These are phyloP conservation scores for Leishmania tarentolae DNA, from an alignment of 208 protist species.

Conservation along the genomic window DNA sequence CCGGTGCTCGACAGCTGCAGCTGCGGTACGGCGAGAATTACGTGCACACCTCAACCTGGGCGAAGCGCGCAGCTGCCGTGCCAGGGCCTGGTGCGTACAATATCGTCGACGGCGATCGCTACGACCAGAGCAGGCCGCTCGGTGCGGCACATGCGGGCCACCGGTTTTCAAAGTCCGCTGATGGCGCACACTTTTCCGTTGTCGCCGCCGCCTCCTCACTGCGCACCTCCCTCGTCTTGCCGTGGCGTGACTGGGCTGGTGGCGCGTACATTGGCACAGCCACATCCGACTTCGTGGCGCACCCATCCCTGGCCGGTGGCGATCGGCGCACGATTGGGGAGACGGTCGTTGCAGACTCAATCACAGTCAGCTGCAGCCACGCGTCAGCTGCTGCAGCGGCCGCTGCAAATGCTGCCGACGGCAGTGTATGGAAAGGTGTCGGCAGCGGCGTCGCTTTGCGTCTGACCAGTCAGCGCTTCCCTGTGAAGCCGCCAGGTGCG, in stretches of 20 bases:
- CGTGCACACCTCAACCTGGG: constrained; percentile 24
- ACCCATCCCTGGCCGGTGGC: constrained; percentile 25
- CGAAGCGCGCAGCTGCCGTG: constrained; percentile 19
- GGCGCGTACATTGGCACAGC: constrained; percentile 30
- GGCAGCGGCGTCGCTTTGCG: constrained; percentile 34
- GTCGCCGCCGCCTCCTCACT: neutral
- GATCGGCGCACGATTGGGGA: constrained; percentile 13
- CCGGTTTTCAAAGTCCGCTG: constrained; percentile 23
- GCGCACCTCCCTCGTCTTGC: constrained; percentile 12
- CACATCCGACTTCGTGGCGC: constrained; percentile 25
- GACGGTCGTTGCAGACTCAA: neutral
- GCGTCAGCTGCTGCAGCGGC: neutral
- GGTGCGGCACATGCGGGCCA: constrained; percentile 19
- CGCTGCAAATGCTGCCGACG: neutral
- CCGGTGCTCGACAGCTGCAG: constrained; percentile 26
- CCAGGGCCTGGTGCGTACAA: constrained; percentile 45
- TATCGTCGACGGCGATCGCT: constrained; percentile 24
- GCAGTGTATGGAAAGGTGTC: constrained; percentile 26
- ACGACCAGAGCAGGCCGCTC: constrained; percentile 18
- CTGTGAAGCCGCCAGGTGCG: neutral
- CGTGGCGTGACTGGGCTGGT: constrained; percentile 35
- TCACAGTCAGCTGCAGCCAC: neutral
- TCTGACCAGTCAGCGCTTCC: constrained; percentile 32
- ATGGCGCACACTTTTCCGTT: constrained; percentile 21
- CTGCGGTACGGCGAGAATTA: constrained; percentile 20